Percentiles rank a stretch among this genome's conserved stretches.
Conservation (phyloP, 805 yeast species). For the Monosporozyma servazzii region DNA sequence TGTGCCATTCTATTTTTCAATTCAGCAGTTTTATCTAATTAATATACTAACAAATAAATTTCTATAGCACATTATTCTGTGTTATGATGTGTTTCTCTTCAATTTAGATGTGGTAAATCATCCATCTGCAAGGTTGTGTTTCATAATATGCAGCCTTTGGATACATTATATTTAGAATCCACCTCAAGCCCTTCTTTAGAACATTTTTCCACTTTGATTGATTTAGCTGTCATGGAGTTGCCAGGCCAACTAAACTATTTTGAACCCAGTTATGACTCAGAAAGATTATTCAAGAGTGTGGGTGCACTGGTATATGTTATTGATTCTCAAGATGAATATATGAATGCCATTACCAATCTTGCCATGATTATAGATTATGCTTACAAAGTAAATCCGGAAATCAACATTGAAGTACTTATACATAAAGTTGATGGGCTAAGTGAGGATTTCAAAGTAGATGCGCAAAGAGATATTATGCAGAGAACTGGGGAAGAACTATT, state of each 20-base stretch:
- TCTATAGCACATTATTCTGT: background rate
- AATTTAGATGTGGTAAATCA: slow-evolving; percentile 71
- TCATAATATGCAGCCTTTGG: slow-evolving; percentile 92
- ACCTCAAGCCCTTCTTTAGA: slow-evolving; percentile 86
- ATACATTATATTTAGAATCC: slow-evolving; percentile 80
- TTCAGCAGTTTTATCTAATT: slow-evolving; percentile 1
- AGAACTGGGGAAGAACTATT: slow-evolving; percentile 86
- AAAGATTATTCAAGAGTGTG: slow-evolving; percentile 64
- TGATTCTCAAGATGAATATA: slow-evolving; percentile 91
- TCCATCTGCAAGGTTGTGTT: slow-evolving; percentile 93
- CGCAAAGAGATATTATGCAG: slow-evolving; percentile 94
- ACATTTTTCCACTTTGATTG: slow-evolving; percentile 73
- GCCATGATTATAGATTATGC: slow-evolving; percentile 86
- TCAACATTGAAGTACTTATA: slow-evolving; percentile 84
- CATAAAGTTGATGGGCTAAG: slow-evolving; percentile 93
- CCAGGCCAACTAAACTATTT: slow-evolving; percentile 91
- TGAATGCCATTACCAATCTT: slow-evolving; percentile 81
- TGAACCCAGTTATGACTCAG: slow-evolving; percentile 77
- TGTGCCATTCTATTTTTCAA: slow-evolving; percentile 11
- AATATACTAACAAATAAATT: slow-evolving; percentile 1
- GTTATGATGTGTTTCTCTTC: background rate
- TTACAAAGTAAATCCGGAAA: slow-evolving; percentile 68
- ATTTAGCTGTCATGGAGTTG: slow-evolving; percentile 81
- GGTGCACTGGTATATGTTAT: slow-evolving; percentile 92
- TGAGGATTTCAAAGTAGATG: slow-evolving; percentile 89